Base-by-base conservation (phyloP, 139 green algal genomes). In the Picochlorum sp. region DNA sequence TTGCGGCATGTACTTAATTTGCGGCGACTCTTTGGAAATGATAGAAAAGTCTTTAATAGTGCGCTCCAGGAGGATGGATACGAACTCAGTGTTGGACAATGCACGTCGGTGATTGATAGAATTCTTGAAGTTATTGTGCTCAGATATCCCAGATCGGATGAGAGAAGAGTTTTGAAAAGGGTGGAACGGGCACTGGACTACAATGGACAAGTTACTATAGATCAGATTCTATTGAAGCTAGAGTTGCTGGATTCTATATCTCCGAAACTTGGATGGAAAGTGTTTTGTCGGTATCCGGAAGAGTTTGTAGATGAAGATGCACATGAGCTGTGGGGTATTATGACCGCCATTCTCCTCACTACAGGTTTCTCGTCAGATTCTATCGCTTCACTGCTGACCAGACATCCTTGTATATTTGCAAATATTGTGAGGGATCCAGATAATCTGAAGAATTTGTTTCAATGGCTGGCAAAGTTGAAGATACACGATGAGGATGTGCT, bases 301-400 rank as follows among this genome's bases (percentile, higher is more conserved):
- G 59, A 74, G 52, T 68, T 74, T 54, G 32, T 9, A 18, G 37
- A 62, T 14, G 51, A 59, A 6, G 59, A 74, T 45, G 67, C 67
- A 29, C 14, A 39, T 18, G 67, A 74, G 16, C 50, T 51, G 18
- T 74, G 67, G 67, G 33, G 12, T 20, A 36, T 74, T 32, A 26
- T 61, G n/a, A 43, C 60, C 18, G 67, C 52, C 12, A 67, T 52
- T 30, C 59, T 74, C 1, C 51, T 50, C 53, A 54, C 52, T 7
- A 33, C 50, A 12, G 60, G 60, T 18, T 54, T 74, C 10, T 24
- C 44, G 9, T 39, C 51, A 1, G 37, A 45, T 9, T 51, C 61
- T 59, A 62, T 74, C 30, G 25, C 39, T 13, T 9, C 6, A 2
- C 30, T 69, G 26, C 61, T 74, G 24, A 29, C 16, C 6, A 41